phyloP scores from a whole-genome alignment of 805 yeast genomes.

The Kodamaea kaohsiungensis region DNA sequence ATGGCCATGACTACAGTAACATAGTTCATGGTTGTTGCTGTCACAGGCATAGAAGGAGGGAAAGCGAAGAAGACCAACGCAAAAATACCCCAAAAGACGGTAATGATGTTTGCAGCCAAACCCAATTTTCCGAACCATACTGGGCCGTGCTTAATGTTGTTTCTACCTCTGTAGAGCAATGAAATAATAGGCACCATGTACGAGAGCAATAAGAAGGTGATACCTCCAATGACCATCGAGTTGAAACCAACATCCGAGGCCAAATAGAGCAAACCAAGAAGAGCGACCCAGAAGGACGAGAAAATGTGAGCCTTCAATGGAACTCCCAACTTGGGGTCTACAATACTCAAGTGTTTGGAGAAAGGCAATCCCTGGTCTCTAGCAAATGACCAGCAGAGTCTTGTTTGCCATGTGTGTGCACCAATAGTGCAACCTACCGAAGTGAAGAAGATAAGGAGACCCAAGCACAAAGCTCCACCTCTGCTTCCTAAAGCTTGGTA shows the following conservation, averaged over 20 bases:
- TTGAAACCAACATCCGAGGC: constrained; percentile 42
- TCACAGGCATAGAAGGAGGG: constrained; percentile 33
- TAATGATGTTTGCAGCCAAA: constrained; percentile 31
- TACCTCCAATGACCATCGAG: constrained; percentile 40
- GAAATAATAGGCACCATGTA: constrained; percentile 38
- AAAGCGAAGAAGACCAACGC: constrained; percentile 41
- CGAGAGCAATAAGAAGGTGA: constrained; percentile 38
- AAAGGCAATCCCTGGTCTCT: constrained; percentile 47
- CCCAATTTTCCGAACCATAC: constrained; percentile 45
- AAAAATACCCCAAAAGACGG: constrained; percentile 36
- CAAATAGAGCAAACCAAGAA: constrained; percentile 39
- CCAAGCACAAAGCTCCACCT: constrained; percentile 39
- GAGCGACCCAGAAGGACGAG: constrained; percentile 32
- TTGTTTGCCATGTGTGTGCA: constrained; percentile 46
- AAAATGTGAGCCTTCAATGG: constrained; percentile 43
- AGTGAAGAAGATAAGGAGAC: constrained; percentile 34
- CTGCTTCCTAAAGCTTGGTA: constrained; percentile 37
- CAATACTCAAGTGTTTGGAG: constrained; percentile 37
- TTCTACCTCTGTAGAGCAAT: constrained; percentile 36
- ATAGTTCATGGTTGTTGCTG: constrained; percentile 30
- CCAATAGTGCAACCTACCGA: constrained; percentile 41
- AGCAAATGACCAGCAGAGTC: constrained; percentile 45
- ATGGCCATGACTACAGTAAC: constrained; percentile 28
- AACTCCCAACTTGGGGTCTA: constrained; percentile 39
- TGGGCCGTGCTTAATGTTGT: constrained; percentile 41